Conservation (phyloP, 2,329 filamentous ascomycete genomes). For the Tolypocladium pustulatum region DNA sequence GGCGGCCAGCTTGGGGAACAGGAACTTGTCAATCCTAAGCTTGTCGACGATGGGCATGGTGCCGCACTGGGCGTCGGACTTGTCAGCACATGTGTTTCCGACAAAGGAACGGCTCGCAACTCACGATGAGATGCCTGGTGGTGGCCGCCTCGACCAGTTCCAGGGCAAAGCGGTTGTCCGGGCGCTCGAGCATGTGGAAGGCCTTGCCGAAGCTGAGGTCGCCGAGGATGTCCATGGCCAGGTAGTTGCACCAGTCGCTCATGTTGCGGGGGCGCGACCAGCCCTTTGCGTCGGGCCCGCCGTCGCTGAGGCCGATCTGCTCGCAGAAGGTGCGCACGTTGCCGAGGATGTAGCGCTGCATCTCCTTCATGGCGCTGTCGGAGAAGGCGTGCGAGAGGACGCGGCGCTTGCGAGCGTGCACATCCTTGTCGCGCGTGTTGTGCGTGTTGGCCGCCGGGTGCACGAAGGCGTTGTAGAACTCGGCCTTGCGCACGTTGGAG, state of each 20-base stretch:
- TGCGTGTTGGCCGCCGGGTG: constrained; percentile 64
- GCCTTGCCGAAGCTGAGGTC: constrained; percentile 52
- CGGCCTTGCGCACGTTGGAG: constrained; percentile 54
- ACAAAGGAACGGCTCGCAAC: constrained; percentile 15
- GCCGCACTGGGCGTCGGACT: constrained; percentile 48
- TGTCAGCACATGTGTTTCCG: not conserved
- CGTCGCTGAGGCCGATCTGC: constrained; percentile 34
- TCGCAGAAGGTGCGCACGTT: constrained; percentile 59
- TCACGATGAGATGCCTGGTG: constrained; percentile 57
- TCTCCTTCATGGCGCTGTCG: constrained; percentile 53
- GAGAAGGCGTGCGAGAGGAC: constrained; percentile 65
- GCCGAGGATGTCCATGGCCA: constrained; percentile 52
- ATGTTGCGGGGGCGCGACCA: constrained; percentile 52
- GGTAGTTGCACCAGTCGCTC: constrained; percentile 51
- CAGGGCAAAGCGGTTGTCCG: constrained; percentile 55
- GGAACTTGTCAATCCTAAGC: constrained; percentile 54
- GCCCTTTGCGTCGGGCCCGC: constrained; percentile 36
- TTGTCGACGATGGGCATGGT: constrained; percentile 60
- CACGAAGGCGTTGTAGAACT: constrained; percentile 65
- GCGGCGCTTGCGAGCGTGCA: constrained; percentile 60
- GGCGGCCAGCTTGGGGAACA: constrained; percentile 57
- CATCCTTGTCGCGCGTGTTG: constrained; percentile 56
- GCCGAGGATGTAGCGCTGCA: constrained; percentile 55
- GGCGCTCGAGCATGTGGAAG: constrained; percentile 49
- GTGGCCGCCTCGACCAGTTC: constrained; percentile 58